Evolutionary conservation across 371 early-diverging fungal species (phyloP).

Genomic region (Mortierella sp.): DNA sequence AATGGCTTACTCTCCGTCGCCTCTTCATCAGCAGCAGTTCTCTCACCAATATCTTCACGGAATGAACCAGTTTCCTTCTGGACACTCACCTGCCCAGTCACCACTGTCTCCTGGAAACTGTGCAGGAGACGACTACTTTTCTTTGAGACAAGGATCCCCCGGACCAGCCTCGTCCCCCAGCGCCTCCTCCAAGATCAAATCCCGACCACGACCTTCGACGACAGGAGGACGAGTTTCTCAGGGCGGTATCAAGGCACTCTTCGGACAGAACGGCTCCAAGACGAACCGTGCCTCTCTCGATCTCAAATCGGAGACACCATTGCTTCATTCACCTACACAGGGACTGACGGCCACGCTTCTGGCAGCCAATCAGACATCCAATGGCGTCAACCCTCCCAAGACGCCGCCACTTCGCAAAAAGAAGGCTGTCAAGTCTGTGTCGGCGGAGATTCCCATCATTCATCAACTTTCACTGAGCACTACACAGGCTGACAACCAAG

Average conservation of each 20-base stretch:
- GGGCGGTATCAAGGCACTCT: constrained; percentile 47
- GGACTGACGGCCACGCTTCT: constrained; percentile 30
- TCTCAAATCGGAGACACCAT: constrained; percentile 30
- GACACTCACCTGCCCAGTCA: constrained; percentile 46
- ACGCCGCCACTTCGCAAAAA: constrained; percentile 29
- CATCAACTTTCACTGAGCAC: constrained; percentile 9
- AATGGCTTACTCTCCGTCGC: constrained; percentile 18
- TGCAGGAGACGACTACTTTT: constrained; percentile 44
- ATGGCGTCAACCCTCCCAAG: constrained; percentile 19
- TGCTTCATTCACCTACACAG: constrained; percentile 18
- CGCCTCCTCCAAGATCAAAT: constrained; percentile 42
- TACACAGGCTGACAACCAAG: constrained; percentile 9
- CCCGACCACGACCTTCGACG: constrained; percentile 40
- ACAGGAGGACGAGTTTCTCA: constrained; percentile 33
- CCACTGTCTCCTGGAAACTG: constrained; percentile 41
- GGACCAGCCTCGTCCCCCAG: constrained; percentile 44
- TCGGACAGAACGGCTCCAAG: constrained; percentile 36
- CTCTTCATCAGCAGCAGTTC: constrained; percentile 31
- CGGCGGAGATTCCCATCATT: constrained; percentile 38
- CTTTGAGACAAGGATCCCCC: constrained; percentile 39
- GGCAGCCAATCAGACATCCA: constrained; percentile 30
- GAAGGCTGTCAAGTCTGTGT: constrained; percentile 29
- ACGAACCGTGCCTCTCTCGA: constrained; percentile 34
- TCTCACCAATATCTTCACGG: constrained; percentile 29
- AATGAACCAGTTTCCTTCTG: constrained; percentile 35